Percentiles rank a stretch among this genome's conserved stretches.
Conservation (phyloP, 176 grass and related monocot genomes). For the Bonia amplexicaulis region DNA sequence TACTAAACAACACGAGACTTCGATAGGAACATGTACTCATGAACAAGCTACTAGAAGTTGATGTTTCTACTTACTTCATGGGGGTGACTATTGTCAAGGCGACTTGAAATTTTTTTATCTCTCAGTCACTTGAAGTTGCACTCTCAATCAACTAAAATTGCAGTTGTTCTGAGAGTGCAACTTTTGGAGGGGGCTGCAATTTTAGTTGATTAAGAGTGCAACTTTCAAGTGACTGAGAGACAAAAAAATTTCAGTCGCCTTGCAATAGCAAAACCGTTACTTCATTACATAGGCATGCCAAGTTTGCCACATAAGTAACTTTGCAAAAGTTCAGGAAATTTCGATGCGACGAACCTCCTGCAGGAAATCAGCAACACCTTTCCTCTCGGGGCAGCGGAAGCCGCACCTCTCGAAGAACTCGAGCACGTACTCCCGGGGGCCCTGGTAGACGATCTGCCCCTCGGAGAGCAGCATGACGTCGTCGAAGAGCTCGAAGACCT, state of each 20-base stretch:
- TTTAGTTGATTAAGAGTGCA: too few species aligned
- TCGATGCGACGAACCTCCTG: conserved; percentile 57
- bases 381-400: conserved; percentile 83
- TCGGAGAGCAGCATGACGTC: conserved; percentile 90
- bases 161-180: too few species aligned
- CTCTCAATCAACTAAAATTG: too few species aligned
- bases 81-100: too few species aligned
- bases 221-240: too few species aligned
- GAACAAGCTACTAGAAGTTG: not conserved
- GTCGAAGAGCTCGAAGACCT: conserved; percentile 88
- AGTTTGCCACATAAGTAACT: not conserved
- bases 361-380: conserved; percentile 88
- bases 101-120: too few species aligned
- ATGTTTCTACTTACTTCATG: not conserved
- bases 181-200: too few species aligned
- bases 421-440: conserved; percentile 68
- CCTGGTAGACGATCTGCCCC: conserved; percentile 95
- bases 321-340: not conserved
- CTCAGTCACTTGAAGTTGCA: too few species aligned
- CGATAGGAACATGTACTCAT: not conserved
- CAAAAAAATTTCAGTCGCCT: too few species aligned
- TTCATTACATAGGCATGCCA: not conserved
- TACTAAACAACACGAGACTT: not conserved
- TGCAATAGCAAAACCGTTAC: too few species aligned
- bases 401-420: conserved; percentile 87